Evolutionary conservation across 441 rosid species (phyloP), one percentile per base, ranked within the genome.

Genomic region (Raphanus hybrid): DNA sequence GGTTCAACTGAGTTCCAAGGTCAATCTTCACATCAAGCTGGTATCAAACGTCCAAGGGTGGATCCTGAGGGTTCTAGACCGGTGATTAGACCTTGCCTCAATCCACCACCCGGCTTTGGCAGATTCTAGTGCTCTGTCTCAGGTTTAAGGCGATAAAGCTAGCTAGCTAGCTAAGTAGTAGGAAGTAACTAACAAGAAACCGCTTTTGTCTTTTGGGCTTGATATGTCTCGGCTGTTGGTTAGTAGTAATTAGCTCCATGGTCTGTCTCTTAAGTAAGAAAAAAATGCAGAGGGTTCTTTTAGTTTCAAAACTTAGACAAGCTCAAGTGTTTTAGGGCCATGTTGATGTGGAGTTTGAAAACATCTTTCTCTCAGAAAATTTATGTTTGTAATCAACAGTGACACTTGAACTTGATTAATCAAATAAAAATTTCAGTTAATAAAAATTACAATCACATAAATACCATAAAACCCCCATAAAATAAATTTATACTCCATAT

Each of bases 41-140:
- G 59, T 54, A 15, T 0, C 18, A 54, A 54, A 54, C 59, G 59
- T 54, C 26, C 59, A 54, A 54, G 26, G 59, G 26, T 3, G 59
- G 59, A 54, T 54, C 59, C 59, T 54, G 59, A 16, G 59, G 59
- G 23, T 52, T 2, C 66, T 61, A 54, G 82, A 20, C 26, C 61
- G 8, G 7, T 29, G 16, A 26, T 73, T 68, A 62, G 81, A 68
- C 70, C 66, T 27, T 27, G 78, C 60, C 12, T 18, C 6, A 55
- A 41, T n/a, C 66, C 70, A 73, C 54, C 66, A 52, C 9, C 77
- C 8, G 48, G 78, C 3, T 18, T 10, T 41, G 65, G 32, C 43
- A 68, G 61, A 48, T 50, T 52, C 52, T 78, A 73, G 69, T 64
- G 12, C 3, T 39, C 11, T n/a, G 43, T 54, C 45, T 16, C 16